A percentile compares a stretch with the other conserved stretches of the same genome.
Evolutionary conservation across 495 filamentous ascomycete genomes (phyloP).

Genomic region (Neurospora sp.): DNA sequence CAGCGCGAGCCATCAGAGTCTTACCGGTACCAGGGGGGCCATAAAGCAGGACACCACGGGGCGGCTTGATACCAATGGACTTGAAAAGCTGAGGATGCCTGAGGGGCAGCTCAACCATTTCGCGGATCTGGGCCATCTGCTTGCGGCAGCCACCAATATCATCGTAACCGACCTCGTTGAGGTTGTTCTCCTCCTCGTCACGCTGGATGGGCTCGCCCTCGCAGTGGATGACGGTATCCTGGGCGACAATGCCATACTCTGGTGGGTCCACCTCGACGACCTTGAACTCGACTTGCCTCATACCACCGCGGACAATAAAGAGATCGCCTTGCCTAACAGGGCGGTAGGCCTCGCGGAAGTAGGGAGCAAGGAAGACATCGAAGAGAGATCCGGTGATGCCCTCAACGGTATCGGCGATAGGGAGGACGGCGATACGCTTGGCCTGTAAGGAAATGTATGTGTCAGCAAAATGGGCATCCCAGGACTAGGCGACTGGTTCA

Average conservation of each 20-base stretch:
- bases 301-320: slow-evolving; percentile 93
- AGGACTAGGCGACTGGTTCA: background rate
- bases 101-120: slow-evolving; percentile 93
- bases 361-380: slow-evolving; percentile 97
- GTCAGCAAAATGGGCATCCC: background rate
- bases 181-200: slow-evolving; percentile 96
- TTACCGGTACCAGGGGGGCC: slow-evolving; percentile 98
- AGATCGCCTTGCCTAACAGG: slow-evolving; percentile 93
- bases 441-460: slow-evolving; percentile 43
- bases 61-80: slow-evolving; percentile 99
- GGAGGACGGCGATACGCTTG: slow-evolving; percentile 97
- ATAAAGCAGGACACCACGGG: slow-evolving; percentile 95
- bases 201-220: slow-evolving; percentile 98
- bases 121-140: slow-evolving; percentile 98
- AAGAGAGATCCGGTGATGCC: slow-evolving; percentile 94
- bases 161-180: slow-evolving; percentile 98
- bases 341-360: slow-evolving; percentile 98
- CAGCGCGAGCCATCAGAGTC: slow-evolving; percentile 96
- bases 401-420: slow-evolving; percentile 96
- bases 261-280: slow-evolving; percentile 97
- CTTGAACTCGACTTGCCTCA: slow-evolving; percentile 99
- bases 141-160: slow-evolving; percentile 99
- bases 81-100: slow-evolving; percentile 98
- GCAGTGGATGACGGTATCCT: slow-evolving; percentile 97
- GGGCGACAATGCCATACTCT: slow-evolving; percentile 95